A percentile compares a stretch with the other conserved stretches of the same genome.
Evolutionary conservation across 2,329 filamentous ascomycete species (phyloP).

Genomic region (Colletotrichum sp.): DNA sequence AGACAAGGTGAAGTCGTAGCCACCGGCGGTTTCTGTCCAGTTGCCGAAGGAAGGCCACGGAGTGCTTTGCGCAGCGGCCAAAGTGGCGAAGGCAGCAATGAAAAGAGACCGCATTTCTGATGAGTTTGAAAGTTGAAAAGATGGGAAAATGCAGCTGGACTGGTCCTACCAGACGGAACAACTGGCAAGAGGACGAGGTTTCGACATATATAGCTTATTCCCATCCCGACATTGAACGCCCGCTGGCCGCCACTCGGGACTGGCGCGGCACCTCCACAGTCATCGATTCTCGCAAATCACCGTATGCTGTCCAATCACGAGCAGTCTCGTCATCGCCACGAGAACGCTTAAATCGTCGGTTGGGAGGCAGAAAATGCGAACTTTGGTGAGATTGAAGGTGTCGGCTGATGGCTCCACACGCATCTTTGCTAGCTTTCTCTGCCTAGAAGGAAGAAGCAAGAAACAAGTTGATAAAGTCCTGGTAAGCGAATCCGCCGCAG

Average conservation of each 20-base stretch:
- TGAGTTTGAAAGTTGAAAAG: neutral
- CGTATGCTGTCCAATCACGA: neutral
- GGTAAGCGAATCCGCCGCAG: neutral
- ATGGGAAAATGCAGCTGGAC: rapidly evolving
- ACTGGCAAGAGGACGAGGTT: neutral
- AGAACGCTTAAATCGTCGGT: neutral
- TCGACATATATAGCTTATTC: neutral
- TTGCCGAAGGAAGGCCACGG: conserved; percentile 11
- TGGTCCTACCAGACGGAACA: neutral
- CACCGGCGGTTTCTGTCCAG: conserved; percentile 1
- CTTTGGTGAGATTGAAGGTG: neutral
- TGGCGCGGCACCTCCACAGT: neutral
- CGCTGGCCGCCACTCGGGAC: neutral
- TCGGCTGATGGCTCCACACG: too few relatives aligned
- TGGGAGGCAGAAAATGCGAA: neutral
- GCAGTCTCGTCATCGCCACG: neutral
- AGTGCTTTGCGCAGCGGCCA: neutral
- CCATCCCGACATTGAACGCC: neutral
- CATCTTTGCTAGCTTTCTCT: neutral
- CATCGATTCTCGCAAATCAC: neutral
- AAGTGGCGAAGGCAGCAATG: neutral
- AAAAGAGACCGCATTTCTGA: neutral
- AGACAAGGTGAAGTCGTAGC: conserved; percentile 7
- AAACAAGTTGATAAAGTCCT: neutral
- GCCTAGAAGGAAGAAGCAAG: neutral